A percentile compares a stretch with the other conserved stretches of the same genome.
phyloP scores from a whole-genome alignment of 192 early-diverging fungal species.

The Umbelopsis sp. region DNA sequence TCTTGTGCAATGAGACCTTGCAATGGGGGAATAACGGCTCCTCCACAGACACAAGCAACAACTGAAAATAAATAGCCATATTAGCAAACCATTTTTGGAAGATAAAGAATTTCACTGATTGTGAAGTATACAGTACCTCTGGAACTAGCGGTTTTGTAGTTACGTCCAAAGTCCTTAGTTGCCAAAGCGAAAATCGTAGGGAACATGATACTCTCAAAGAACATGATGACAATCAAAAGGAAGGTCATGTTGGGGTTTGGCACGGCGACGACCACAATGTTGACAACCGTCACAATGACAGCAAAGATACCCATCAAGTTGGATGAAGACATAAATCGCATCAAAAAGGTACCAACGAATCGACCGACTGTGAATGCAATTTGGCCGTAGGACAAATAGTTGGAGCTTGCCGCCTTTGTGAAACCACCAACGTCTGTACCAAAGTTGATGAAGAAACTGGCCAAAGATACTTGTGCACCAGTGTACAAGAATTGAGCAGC shows the following conservation, averaged over 20 bases:
- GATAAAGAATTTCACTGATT: not conserved
- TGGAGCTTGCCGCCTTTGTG: constrained; percentile 8
- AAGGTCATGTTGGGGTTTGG: constrained; percentile 21
- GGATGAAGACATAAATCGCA: constrained; percentile 22
- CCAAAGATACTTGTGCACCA: constrained; percentile 37
- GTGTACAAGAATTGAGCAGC: constrained; percentile 34
- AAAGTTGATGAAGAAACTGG: constrained; percentile 38
- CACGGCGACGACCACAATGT: constrained; percentile 26
- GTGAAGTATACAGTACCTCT: constrained; percentile 22
- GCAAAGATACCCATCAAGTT: constrained; percentile 26
- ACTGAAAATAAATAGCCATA: constrained; percentile 8
- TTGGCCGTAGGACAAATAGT: constrained; percentile 26
- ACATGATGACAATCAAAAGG: constrained; percentile 31
- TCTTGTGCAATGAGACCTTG: constrained; percentile 30
- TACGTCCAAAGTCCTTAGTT: constrained; percentile 30
- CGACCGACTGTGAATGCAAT: constrained; percentile 37
- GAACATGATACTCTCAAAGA: constrained; percentile 38
- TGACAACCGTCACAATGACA: constrained; percentile 12
- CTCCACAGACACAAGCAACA: constrained; percentile 33
- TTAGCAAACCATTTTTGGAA: not conserved
- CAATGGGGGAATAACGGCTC: constrained; percentile 28
- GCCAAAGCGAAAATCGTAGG: constrained; percentile 36
- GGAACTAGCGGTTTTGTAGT: constrained; percentile 30
- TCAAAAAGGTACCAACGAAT: constrained; percentile 25
- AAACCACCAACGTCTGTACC: constrained; percentile 25